Conservation (phyloP, 2,329 filamentous ascomycete genomes). For the Neonectria neomacrospora region DNA sequence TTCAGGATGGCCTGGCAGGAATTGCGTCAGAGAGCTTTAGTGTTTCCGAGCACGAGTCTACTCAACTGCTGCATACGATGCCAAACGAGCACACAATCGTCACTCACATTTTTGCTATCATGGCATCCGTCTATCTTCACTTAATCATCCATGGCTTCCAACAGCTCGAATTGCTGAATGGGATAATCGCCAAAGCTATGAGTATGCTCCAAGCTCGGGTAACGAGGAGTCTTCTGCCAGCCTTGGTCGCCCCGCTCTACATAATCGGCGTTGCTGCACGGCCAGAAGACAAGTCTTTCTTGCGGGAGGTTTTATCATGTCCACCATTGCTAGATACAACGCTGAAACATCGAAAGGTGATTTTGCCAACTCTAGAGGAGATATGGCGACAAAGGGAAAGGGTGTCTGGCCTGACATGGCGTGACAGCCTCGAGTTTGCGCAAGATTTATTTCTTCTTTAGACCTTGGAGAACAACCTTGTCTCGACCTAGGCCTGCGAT, state of each 20-base stretch:
- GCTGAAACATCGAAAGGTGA: conserved; percentile 5
- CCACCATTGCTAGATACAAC: conserved; percentile 2
- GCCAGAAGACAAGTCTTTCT: conserved; percentile 3
- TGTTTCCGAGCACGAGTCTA: neutral
- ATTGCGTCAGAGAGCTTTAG: neutral
- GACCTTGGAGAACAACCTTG: neutral
- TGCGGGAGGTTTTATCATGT: neutral
- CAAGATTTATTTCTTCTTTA: conserved; percentile 1
- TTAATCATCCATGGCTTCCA: conserved; percentile 5
- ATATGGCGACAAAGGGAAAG: conserved; percentile 4
- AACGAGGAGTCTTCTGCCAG: neutral
- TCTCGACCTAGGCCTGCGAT: neutral
- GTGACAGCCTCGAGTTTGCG: neutral
- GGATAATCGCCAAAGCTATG: neutral
- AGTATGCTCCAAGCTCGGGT: neutral
- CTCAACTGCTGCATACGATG: neutral
- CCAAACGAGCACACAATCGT: neutral
- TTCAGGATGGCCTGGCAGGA: neutral
- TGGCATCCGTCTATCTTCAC: conserved; percentile 7
- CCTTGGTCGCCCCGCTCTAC: conserved; percentile 4
- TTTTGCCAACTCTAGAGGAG: conserved; percentile 5
- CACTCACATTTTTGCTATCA: conserved; percentile 12
- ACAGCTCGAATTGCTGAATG: neutral
- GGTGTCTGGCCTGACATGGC: neutral
- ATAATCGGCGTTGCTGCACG: neutral